phyloP scores from a whole-genome alignment of 805 yeast genomes.

The Kodamaea neixiangensis region DNA sequence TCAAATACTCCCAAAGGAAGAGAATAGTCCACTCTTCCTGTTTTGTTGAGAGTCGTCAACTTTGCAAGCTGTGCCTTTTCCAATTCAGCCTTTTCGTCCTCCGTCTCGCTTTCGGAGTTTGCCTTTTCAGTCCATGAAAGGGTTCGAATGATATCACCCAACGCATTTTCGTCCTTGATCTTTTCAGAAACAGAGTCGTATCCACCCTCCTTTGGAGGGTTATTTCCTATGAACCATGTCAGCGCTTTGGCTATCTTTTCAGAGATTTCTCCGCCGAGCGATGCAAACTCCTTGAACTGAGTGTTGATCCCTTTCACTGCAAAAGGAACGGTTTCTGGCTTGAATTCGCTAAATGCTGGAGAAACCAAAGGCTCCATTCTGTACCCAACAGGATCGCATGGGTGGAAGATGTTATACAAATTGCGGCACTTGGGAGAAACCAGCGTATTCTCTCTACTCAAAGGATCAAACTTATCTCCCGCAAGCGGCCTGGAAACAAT shows the following conservation, averaged over 20 bases:
- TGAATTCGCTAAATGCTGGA: constrained; percentile 46
- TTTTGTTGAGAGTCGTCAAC: constrained; percentile 56
- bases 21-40: constrained; percentile 81
- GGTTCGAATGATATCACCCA: constrained; percentile 41
- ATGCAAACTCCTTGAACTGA: constrained; percentile 45
- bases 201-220: constrained; percentile 5
- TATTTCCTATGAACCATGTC: constrained; percentile 32
- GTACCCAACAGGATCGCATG: constrained; percentile 90
- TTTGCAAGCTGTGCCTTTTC: constrained; percentile 28
- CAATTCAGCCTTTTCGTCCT: constrained; percentile 25
- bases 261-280: constrained; percentile 38
- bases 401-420: constrained; percentile 81
- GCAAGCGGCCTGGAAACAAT: constrained; percentile 46
- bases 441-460: neutral
- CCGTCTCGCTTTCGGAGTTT: constrained; percentile 16
- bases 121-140: constrained; percentile 17
- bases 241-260: constrained; percentile 38
- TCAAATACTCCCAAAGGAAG: constrained; percentile 79
- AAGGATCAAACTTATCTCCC: constrained; percentile 20
- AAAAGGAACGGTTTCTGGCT: constrained; percentile 61
- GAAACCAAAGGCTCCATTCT: constrained; percentile 82
- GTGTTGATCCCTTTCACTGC: constrained; percentile 49
- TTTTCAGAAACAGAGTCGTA: constrained; percentile 16
- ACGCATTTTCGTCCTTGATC: constrained; percentile 35
- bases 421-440: constrained; percentile 61